Evolutionary conservation across 2,329 filamentous ascomycete genomes (phyloP), one percentile per base, ranked within the genome.

Genomic region (Aspergillus sp.): DNA sequence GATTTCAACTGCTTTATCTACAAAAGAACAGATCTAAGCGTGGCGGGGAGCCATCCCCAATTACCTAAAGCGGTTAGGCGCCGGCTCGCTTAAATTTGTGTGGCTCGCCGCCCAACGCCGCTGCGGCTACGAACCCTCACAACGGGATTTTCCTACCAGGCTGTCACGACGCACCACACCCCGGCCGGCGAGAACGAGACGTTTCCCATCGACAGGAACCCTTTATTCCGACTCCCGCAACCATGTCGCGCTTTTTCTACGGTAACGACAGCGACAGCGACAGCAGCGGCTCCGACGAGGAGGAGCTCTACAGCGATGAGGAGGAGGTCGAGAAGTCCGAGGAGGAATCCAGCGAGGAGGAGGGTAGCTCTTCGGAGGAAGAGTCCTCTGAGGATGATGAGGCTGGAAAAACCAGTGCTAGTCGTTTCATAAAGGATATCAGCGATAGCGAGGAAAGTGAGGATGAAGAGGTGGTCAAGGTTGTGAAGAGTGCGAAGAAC

Each of bases 401-500:
- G 27, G 86, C 81, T 35, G 84, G 76, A 55, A 86, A 86, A 68
- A 84, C 80, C 31, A 93, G 93, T 73, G 89, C 90, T 64, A 87
- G 82, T 71, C 85, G 87, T 72, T 99, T 99, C 88, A 87, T 98
- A 84, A 87, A 88, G 68, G 87, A 85, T 66, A 84, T 79, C 12
- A 88, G 86, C 58, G 91, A 95, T 51, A 91, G 88, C 69, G 90
- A 93, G 64, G 88, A 92, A 57, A 86, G 83, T 69, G 93, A 92
- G 73, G 93, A 95, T 64, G 91, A 95, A 64, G 93, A 97, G 64
- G 86, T 86, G 65, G 86, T 88, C 64, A 91, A 89, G 70, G 86
- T 95, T 69, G 90, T 98, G 72, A 97, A 96, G 85, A 97, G 92
- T 77, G 93, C 93, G 71, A 98, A 98, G 80, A 92, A 98, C 82